Evolutionary conservation across 1,139 yeast species (phyloP).

Genomic region (Kurtzmaniella quercitrusa): DNA sequence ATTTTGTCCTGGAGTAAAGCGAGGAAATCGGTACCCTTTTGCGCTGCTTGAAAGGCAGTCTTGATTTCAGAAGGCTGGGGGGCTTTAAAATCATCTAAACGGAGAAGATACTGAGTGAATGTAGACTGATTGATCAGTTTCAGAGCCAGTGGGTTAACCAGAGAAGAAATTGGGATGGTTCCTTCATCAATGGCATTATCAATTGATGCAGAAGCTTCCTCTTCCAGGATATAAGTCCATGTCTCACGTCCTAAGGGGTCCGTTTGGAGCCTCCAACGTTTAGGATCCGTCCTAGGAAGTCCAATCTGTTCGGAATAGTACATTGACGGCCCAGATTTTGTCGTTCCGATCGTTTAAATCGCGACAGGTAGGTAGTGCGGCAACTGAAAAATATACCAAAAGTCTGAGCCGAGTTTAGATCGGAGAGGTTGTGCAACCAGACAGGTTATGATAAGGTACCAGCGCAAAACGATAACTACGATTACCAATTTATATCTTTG

Average conservation of each 20-base stretch:
- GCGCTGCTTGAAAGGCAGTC: conserved; percentile 61
- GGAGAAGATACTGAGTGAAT: conserved; percentile 55
- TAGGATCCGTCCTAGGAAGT: conserved; percentile 62
- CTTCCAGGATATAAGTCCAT: conserved; percentile 65
- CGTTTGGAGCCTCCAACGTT: conserved; percentile 71
- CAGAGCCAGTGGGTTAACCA: neutral
- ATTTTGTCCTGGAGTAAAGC: conserved; percentile 62
- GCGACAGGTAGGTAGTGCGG: neutral
- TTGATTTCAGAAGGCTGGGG: conserved; percentile 30
- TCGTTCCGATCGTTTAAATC: neutral
- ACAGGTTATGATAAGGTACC: too few relatives aligned
- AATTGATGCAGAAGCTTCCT: conserved; percentile 16
- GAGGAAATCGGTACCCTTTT: conserved; percentile 73
- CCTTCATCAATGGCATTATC: conserved; percentile 2
- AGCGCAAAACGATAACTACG: too few relatives aligned
- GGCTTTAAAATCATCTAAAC: conserved; percentile 40
- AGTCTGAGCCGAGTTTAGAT: neutral
- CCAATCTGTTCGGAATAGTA: conserved; percentile 62
- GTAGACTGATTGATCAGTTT: conserved; percentile 37
- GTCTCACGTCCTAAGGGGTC: conserved; percentile 72
- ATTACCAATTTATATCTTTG: too few relatives aligned
- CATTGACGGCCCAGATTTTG: conserved; percentile 14
- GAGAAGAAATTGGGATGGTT: neutral
- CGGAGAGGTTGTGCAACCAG: too few relatives aligned
- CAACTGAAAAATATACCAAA: neutral